A percentile compares a stretch with the other conserved stretches of the same genome.
Conservation (phyloP, 495 filamentous ascomycete species). For the Neurospora sp. region DNA sequence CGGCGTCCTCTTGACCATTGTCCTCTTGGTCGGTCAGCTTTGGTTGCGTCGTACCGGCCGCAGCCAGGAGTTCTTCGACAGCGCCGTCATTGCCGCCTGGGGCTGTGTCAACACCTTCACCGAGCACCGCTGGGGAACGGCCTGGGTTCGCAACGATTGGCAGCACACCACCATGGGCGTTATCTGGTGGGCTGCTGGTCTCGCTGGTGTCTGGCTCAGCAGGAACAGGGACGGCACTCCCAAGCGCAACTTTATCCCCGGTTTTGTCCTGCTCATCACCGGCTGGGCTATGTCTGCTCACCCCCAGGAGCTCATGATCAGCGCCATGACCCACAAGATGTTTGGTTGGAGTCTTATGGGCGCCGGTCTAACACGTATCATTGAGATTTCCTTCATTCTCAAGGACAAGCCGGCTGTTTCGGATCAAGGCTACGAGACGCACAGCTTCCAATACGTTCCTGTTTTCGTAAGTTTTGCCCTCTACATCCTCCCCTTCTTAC, state of each 20-base stretch:
- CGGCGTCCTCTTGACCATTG: conserved; percentile 74
- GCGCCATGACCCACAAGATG: conserved; percentile 79
- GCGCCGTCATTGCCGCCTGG: conserved; percentile 81
- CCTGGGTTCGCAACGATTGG: conserved; percentile 91
- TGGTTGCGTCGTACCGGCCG: conserved; percentile 79
- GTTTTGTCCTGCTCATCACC: conserved; percentile 79
- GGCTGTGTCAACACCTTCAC: conserved; percentile 97
- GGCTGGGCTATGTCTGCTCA: conserved; percentile 94
- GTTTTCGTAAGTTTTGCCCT: conserved; percentile 62
- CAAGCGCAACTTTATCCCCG: conserved; percentile 87
- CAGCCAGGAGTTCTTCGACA: conserved; percentile 97
- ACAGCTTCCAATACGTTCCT: conserved; percentile 88
- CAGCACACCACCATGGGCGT: conserved; percentile 97
- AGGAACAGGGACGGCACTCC: conserved; percentile 71
- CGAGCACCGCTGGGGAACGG: conserved; percentile 83
- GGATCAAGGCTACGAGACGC: conserved; percentile 45
- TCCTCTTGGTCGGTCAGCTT: conserved; percentile 77
- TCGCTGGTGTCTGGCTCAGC: conserved; percentile 88
- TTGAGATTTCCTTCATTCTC: conserved; percentile 86
- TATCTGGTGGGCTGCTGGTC: conserved; percentile 91
- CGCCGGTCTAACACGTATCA: conserved; percentile 70
- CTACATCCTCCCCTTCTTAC: not conserved
- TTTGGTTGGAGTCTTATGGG: conserved; percentile 96
- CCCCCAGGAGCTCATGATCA: conserved; percentile 70
- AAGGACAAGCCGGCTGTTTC: conserved; percentile 55